Conservation (phyloP, 768 basidiomycete genomes). For the Pleurotus ostreatus region DNA sequence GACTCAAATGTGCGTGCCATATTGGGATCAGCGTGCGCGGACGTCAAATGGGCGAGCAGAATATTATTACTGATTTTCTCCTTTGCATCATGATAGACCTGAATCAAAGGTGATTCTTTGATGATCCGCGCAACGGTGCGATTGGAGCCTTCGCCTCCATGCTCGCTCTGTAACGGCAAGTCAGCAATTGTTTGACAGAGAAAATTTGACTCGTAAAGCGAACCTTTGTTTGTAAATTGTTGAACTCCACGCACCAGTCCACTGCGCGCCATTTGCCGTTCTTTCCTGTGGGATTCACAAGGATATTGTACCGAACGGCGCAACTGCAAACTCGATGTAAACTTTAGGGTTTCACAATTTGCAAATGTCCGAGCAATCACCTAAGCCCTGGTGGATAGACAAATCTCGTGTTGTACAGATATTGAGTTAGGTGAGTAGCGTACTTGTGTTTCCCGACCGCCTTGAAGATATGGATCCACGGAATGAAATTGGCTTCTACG, state of each 20-base stretch:
- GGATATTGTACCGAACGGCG: conserved; percentile 17
- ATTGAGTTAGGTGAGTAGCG: conserved; percentile 17
- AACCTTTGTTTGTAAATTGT: conserved; percentile 28
- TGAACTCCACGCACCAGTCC: conserved; percentile 23
- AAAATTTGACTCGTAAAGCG: no score
- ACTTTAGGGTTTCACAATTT: neutral
- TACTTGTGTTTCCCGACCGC: conserved; percentile 26
- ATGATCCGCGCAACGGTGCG: conserved; percentile 14
- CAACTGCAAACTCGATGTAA: conserved; percentile 4
- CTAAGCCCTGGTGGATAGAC: conserved; percentile 13
- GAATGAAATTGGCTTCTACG: conserved; percentile 20
- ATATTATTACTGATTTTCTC: neutral
- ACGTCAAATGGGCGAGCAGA: neutral
- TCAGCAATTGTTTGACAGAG: no score
- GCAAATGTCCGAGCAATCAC: conserved; percentile 5
- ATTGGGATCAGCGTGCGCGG: conserved; percentile 10
- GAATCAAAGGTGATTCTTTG: conserved; percentile 15
- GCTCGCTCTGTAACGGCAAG: neutral
- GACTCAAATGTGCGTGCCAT: conserved; percentile 11
- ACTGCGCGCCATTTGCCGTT: conserved; percentile 16
- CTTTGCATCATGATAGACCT: conserved; percentile 10
- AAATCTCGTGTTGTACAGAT: conserved; percentile 17
- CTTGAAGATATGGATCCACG: conserved; percentile 26
- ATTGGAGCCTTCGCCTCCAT: conserved; percentile 16
- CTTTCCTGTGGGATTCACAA: conserved; percentile 21